Conservation (phyloP, 192 early-diverging fungal species). For the Powellomyces hirtus region DNA sequence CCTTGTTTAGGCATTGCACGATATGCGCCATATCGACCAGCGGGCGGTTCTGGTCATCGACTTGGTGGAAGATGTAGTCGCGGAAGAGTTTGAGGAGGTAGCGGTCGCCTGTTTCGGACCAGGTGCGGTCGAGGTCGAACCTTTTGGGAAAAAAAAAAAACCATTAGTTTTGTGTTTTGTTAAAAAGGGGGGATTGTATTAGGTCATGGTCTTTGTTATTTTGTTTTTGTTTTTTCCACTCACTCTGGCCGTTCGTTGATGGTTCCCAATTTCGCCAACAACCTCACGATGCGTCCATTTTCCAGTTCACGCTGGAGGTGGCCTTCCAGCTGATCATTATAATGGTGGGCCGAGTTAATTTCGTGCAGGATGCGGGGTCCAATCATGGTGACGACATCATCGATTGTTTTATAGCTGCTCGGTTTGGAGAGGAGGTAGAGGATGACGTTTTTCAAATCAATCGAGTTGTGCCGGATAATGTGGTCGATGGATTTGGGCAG, state of each 20-base stretch:
- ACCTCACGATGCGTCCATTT: conserved; percentile 85
- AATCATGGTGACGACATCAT: conserved; percentile 76
- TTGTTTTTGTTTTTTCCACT: conserved; percentile 12
- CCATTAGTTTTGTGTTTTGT: no score
- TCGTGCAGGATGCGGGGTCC: conserved; percentile 74
- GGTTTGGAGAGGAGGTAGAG: conserved; percentile 78
- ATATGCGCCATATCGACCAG: conserved; percentile 92
- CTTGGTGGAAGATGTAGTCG: conserved; percentile 97
- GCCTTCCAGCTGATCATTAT: conserved; percentile 77
- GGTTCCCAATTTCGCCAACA: conserved; percentile 89
- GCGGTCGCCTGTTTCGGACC: conserved; percentile 97
- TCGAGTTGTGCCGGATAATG: conserved; percentile 70
- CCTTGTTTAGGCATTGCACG: conserved; percentile 92
- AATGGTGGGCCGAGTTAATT: conserved; percentile 72
- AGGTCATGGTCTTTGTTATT: background rate
- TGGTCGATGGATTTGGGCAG: conserved; percentile 74
- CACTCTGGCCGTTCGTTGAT: conserved; percentile 89
- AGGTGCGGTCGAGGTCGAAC: conserved; percentile 85
- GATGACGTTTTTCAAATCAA: conserved; percentile 81
- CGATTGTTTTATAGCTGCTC: conserved; percentile 66
- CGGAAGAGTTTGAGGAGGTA: conserved; percentile 97
- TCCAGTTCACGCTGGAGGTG: conserved; percentile 82
- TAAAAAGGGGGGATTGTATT: no score
- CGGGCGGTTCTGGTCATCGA: conserved; percentile 75
- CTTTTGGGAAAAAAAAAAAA: conserved; percentile 45